A percentile compares a stretch with the other conserved stretches of the same genome.
Conservation (phyloP, 1,139 yeast genomes). For the Candida neerlandica region DNA sequence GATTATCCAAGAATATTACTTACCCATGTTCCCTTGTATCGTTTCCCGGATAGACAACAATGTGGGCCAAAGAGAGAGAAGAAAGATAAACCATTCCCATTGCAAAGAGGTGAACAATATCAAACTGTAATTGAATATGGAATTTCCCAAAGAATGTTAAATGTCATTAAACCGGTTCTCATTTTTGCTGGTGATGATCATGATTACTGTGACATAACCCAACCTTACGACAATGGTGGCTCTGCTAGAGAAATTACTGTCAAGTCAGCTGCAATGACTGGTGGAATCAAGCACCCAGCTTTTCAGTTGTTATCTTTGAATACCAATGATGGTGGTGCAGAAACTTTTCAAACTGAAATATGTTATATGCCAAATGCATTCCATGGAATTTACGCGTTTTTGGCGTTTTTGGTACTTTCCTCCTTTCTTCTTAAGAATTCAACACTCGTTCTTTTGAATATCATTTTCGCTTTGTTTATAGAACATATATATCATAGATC, state of each 20-base stretch:
- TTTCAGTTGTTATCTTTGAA: constrained; percentile 78
- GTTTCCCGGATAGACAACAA: constrained; percentile 30
- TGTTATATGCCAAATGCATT: constrained; percentile 79
- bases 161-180: constrained; percentile 59
- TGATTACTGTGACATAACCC: constrained; percentile 84
- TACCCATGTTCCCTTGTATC: constrained; percentile 53
- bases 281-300: constrained; percentile 85
- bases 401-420: constrained; percentile 8
- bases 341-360: constrained; percentile 48
- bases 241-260: constrained; percentile 78
- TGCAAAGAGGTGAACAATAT: constrained; percentile 65
- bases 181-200: constrained; percentile 95
- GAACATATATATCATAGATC: constrained; percentile 13
- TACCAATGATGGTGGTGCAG: constrained; percentile 28
- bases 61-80: constrained; percentile 59
- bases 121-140: constrained; percentile 56
- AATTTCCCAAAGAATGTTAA: constrained; percentile 58
- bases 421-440: background rate
- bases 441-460: background rate
- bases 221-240: constrained; percentile 41
- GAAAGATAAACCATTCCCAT: constrained; percentile 54
- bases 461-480: constrained; percentile 10
- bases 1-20: constrained; percentile 67
- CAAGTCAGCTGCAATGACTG: constrained; percentile 89
- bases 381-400: constrained; percentile 11